These are phyloP conservation scores for Tetrapisispora phaffii DNA, from an alignment of 805 yeast genomes.

Conservation along the genomic window DNA sequence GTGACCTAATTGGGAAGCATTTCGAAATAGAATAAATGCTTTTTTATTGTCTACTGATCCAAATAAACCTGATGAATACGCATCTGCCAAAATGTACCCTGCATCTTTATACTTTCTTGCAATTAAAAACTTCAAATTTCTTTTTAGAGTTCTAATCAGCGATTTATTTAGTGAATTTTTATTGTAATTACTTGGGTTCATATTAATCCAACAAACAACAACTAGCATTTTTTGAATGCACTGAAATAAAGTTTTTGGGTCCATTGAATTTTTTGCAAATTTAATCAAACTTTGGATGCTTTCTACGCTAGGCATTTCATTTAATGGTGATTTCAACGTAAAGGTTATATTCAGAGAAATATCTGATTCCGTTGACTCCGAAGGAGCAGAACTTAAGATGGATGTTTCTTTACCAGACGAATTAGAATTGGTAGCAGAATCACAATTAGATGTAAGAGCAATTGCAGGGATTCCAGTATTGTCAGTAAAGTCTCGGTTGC, in stretches of 20 bases:
- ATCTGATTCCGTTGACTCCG: background rate
- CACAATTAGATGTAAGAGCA: too few relatives aligned
- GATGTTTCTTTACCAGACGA: background rate
- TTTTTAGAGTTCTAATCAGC: slow-evolving; percentile 63
- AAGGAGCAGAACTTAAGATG: background rate
- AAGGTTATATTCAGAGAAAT: background rate
- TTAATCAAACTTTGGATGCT: slow-evolving; percentile 33
- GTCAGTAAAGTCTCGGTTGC: too few relatives aligned
- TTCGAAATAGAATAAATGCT: slow-evolving; percentile 62
- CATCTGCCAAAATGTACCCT: slow-evolving; percentile 81
- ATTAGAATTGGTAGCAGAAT: background rate
- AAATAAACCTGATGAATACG: slow-evolving; percentile 69
- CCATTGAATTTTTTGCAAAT: slow-evolving; percentile 70
- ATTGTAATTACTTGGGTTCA: slow-evolving; percentile 13
- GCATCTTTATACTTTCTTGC: slow-evolving; percentile 79
- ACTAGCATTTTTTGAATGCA: slow-evolving; percentile 81
- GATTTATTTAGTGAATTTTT: slow-evolving; percentile 33
- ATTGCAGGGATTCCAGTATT: too few relatives aligned
- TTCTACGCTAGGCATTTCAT: background rate
- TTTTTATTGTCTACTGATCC: slow-evolving; percentile 68
- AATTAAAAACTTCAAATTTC: slow-evolving; percentile 53
- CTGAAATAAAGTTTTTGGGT: slow-evolving; percentile 71
- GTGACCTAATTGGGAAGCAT: slow-evolving; percentile 88
- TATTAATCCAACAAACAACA: slow-evolving; percentile 56
- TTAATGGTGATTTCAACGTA: background rate